Evolutionary conservation across 139 green algal species (phyloP), one percentile per base, ranked within the genome.

Genomic region (Spirogloea muscicola): DNA sequence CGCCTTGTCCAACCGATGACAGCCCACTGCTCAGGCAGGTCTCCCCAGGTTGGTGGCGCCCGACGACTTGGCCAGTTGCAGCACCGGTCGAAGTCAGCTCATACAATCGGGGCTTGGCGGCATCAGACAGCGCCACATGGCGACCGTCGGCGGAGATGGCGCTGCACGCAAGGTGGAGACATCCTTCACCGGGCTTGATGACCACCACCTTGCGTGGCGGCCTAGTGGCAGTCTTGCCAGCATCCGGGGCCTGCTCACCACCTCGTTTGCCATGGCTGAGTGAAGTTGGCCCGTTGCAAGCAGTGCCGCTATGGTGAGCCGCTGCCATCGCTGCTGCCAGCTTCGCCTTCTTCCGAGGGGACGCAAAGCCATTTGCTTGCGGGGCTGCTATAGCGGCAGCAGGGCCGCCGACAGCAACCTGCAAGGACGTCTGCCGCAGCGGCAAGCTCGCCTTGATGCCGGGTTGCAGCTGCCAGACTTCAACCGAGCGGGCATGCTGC

Each of bases 101-200:
- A 77, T 57, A 80, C 33, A 80, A n/a, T 16, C 72, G 60, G 1
- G 76, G n/a, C 18, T 69, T 80, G 34, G 44, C 31, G 37, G 21
- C 51, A n/a, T 93, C 83, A 36, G 84, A 90, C 21, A 81, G 84
- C 13, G 87, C 91, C 1, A 95, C 37, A 27, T 72, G 70, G 13
- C 18, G 21, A 4, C 88, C 90, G 55, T 91, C 87, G 2, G 83
- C 78, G 0, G 91, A 91, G 2, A 95, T 43, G 2, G 88, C 87
- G 2, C 84, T 85, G 40, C 82, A 72, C 0, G n/a, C n/a, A n/a
- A n/a, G n/a, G n/a, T n/a, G n/a, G 51, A 4, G 13, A 52, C 33
- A 18, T 79, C 66, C 25, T 58, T 57, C 18, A 52, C 27, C 33
- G 49, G 49, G 9, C 25, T 71, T 36, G 33, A 29, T 38, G 34